Conservation (phyloP, 2,329 filamentous ascomycete genomes). For the Apiospora pterosperma region DNA sequence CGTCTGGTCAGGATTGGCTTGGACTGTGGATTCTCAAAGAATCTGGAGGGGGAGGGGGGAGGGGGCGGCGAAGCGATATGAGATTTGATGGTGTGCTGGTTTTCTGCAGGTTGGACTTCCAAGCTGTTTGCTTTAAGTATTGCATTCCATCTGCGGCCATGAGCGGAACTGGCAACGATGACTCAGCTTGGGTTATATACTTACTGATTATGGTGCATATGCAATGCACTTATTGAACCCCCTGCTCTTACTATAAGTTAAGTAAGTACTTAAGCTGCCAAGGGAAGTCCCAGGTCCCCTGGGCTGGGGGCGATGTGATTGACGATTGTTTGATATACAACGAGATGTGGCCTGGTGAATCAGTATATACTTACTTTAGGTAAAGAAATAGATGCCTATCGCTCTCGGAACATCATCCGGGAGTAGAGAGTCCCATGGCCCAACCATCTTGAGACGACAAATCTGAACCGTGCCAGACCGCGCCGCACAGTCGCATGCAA, state of each 20-base stretch:
- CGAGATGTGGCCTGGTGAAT: not conserved
- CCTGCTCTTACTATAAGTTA: not conserved
- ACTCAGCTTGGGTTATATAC: not conserved
- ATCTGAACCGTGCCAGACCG: not conserved
- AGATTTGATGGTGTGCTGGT: not conserved
- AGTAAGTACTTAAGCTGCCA: not conserved
- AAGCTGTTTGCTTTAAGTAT: not conserved
- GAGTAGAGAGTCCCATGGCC: not conserved
- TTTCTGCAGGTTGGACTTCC: not conserved
- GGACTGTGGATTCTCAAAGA: too few relatives aligned
- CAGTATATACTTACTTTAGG: not conserved
- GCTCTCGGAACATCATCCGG: not conserved
- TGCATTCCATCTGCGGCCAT: not conserved
- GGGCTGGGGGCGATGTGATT: not conserved
- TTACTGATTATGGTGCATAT: not conserved
- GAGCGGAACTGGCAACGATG: not conserved
- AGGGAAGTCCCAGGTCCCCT: not conserved
- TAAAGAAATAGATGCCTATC: too few relatives aligned
- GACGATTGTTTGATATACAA: not conserved
- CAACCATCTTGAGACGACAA: not conserved
- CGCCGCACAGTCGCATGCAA: not conserved
- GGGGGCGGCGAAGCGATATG: too few relatives aligned
- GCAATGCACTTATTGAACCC: not conserved
- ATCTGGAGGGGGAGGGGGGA: too few relatives aligned
- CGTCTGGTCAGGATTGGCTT: not conserved